These are phyloP conservation scores for Saururus chinensis DNA, from an alignment of 164 flowering plant species.

Conservation along the genomic window DNA sequence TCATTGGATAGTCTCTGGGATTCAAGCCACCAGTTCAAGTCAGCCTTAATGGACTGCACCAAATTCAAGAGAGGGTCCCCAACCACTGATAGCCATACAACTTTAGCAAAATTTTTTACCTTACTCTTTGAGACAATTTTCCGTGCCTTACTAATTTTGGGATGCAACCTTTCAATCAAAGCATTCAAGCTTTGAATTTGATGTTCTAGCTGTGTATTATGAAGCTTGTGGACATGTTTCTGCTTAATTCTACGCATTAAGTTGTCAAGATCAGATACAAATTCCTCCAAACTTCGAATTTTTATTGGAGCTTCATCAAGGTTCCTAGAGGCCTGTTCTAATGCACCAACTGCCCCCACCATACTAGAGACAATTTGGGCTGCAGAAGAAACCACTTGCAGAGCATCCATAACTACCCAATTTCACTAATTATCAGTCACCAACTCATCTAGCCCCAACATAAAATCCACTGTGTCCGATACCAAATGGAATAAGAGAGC, in stretches of 20 bases:
- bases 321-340: slow-evolving; percentile 34
- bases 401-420: slow-evolving; percentile 24
- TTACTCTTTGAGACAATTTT: slow-evolving; percentile 24
- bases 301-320: slow-evolving; percentile 38
- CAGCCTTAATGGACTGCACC: slow-evolving; percentile 22
- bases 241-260: slow-evolving; percentile 25
- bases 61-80: slow-evolving; percentile 33
- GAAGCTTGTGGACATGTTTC: slow-evolving; percentile 35
- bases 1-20: slow-evolving; percentile 23
- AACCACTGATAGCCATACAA: slow-evolving; percentile 32
- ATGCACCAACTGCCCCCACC: slow-evolving; percentile 22
- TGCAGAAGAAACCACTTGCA: slow-evolving; percentile 30
- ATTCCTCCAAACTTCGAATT: slow-evolving; percentile 25
- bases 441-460: not conserved
- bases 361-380: slow-evolving; percentile 24
- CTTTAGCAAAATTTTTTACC: slow-evolving; percentile 30
- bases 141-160: slow-evolving; percentile 33
- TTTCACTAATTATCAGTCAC: not conserved
- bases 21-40: slow-evolving; percentile 47
- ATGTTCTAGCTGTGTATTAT: slow-evolving; percentile 23
- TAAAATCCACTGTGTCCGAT: not conserved
- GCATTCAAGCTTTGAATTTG: slow-evolving; percentile 29
- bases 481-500: not conserved
- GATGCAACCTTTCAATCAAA: slow-evolving; percentile 27
- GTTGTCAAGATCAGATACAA: slow-evolving; percentile 29